These are phyloP conservation scores for Phaeophleospora eucalypticola DNA, from an alignment of 2,329 filamentous ascomycete species.

Conservation along the genomic window DNA sequence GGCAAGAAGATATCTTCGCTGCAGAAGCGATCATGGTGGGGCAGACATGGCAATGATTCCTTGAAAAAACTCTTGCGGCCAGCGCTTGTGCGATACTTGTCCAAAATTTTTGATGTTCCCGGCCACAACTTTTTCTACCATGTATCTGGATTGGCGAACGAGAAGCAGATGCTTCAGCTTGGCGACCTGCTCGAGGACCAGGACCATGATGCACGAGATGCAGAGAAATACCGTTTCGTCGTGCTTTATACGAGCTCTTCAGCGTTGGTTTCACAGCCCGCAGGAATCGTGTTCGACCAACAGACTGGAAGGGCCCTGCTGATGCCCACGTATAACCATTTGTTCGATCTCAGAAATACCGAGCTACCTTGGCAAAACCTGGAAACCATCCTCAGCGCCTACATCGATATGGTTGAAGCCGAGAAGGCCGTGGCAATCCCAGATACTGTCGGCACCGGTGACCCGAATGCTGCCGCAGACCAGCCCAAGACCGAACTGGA, in stretches of 20 bases:
- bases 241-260: slow-evolving; percentile 29
- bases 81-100: slow-evolving; percentile 26
- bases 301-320: slow-evolving; percentile 28
- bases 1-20: slow-evolving; percentile 29
- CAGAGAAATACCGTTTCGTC: slow-evolving; percentile 30
- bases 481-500: slow-evolving; percentile 14
- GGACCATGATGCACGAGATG: slow-evolving; percentile 20
- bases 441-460: slow-evolving; percentile 21
- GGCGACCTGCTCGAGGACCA: slow-evolving; percentile 29
- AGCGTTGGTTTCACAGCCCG: slow-evolving; percentile 29
- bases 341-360: slow-evolving; percentile 29
- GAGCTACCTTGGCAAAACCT: slow-evolving; percentile 34
- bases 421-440: slow-evolving; percentile 33
- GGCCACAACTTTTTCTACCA: slow-evolving; percentile 33
- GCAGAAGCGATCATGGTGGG: slow-evolving; percentile 32
- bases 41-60: slow-evolving; percentile 25
- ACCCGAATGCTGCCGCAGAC: slow-evolving; percentile 10
- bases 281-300: slow-evolving; percentile 32
- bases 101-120: slow-evolving; percentile 32
- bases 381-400: slow-evolving; percentile 32
- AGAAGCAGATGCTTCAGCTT: slow-evolving; percentile 28
- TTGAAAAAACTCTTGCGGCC: slow-evolving; percentile 28
- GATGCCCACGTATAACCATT: slow-evolving; percentile 34
- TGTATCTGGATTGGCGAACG: slow-evolving; percentile 26
- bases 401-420: slow-evolving; percentile 34